Evolutionary conservation across 352 stramenopile genomes (phyloP).

Genomic region (Pythium rishiriense): DNA sequence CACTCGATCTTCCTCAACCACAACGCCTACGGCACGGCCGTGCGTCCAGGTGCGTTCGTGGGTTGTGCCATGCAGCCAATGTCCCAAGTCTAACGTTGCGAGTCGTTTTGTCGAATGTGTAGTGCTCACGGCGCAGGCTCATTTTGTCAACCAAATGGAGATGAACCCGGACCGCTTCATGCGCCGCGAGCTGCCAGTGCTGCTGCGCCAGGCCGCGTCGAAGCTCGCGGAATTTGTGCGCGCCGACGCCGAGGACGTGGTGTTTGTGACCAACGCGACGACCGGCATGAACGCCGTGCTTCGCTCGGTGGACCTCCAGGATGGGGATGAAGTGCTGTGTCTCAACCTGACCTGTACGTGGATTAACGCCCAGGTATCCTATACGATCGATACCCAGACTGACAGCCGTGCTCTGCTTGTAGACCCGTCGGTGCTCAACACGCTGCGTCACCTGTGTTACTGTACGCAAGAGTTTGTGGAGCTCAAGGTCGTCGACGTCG

Average conservation of each 20-base stretch:
- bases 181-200: slow-evolving; percentile 53
- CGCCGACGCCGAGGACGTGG: slow-evolving; percentile 73
- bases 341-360: slow-evolving; percentile 84
- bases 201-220: slow-evolving; percentile 63
- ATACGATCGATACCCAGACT: too few relatives aligned
- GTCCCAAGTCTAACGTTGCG: background rate
- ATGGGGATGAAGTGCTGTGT: slow-evolving; percentile 86
- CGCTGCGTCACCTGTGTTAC: slow-evolving; percentile 82
- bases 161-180: slow-evolving; percentile 86
- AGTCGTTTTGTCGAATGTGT: background rate
- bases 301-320: slow-evolving; percentile 82
- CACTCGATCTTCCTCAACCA: slow-evolving; percentile 83
- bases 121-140: slow-evolving; percentile 79
- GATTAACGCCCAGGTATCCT: too few relatives aligned
- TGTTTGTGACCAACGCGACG: slow-evolving; percentile 87
- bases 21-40: slow-evolving; percentile 75
- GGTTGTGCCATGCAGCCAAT: background rate
- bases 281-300: slow-evolving; percentile 86
- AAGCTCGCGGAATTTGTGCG: slow-evolving; percentile 72
- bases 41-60: slow-evolving; percentile 42
- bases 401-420: slow-evolving; percentile 1
- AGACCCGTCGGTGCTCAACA: slow-evolving; percentile 85
- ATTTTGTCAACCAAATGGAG: slow-evolving; percentile 89
- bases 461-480: slow-evolving; percentile 88
- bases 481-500: slow-evolving; percentile 82